Base-by-base conservation (phyloP, 2,329 filamentous ascomycete genomes). In the Verticillium nubilum region DNA sequence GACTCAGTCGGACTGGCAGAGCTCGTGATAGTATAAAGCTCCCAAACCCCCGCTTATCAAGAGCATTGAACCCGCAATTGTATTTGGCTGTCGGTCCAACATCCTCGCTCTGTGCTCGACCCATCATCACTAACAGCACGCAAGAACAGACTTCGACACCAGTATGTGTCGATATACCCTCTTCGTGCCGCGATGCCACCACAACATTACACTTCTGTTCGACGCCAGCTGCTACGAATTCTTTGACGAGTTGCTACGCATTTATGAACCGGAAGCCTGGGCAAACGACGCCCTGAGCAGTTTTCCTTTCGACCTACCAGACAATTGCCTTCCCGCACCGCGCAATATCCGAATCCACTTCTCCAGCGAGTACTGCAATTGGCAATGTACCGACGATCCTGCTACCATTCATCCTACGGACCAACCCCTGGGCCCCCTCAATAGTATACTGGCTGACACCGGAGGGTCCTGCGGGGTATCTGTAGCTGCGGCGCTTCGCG, bases 161-260 rank as follows among this genome's bases (percentile, higher is more conserved):
- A n/a, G n/a, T n/a, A 72, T 72, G 70, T 72, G 70, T 56, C 61
- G 59, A 54, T 72, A 71, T 61, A 58, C 68, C 47, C 58, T 72
- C 19, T 60, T 66, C 29, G 54, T 66, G 37, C 65, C 70, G 33
- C 54, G 58, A 25, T 72, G 70, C 60, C 68, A 69, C 54, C 72
- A 70, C 56, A 63, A 61, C 54, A 61, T 62, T 17, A 57, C 64
- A 10, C 61, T 72, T 15, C 59, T 67, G 26, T 65, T 64, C 56
- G 64, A 67, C 29, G 59, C 62, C 13, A 62, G 63, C 19, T 72
- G 70, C 52, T 17, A 52, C 23, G 61, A 42, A 7, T 64, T 71
- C 42, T 54, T 67, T 7, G 50, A 66, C 52, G 61, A 72, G 59
- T 47, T 71, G 4, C 37, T 70, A 37, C 64, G 69, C 13, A 72